Percentiles rank a stretch among this genome's conserved stretches.
These are phyloP conservation scores for Neopestalotiopsis clavispora DNA, from an alignment of 2,329 filamentous ascomycete genomes.

Conservation along the genomic window DNA sequence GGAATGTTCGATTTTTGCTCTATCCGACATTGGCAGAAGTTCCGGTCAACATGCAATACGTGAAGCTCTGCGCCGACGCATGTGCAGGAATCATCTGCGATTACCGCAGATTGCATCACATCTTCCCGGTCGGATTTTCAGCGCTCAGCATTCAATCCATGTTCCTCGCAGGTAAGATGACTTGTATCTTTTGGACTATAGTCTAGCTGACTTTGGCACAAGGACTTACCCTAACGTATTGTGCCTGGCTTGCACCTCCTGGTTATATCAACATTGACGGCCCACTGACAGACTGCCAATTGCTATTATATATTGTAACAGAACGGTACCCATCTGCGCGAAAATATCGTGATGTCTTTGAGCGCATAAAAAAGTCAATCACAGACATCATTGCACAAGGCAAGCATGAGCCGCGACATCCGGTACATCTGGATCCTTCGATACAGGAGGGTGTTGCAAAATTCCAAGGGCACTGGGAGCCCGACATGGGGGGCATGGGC, in stretches of 20 bases:
- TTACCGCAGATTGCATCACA: conserved; percentile 33
- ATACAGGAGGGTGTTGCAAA: conserved; percentile 29
- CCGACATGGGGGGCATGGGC: conserved; percentile 25
- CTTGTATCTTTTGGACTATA: neutral
- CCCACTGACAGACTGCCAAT: conserved; percentile 34
- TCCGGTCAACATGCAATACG: conserved; percentile 33
- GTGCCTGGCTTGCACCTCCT: conserved; percentile 33
- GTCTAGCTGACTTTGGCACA: neutral
- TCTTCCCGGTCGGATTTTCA: conserved; percentile 36
- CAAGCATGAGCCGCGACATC: conserved; percentile 34
- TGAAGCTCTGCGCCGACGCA: conserved; percentile 32
- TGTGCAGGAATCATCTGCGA: conserved; percentile 33
- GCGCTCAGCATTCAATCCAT: conserved; percentile 36
- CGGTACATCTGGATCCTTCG: conserved; percentile 31
- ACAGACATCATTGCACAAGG: conserved; percentile 32
- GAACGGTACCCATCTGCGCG: conserved; percentile 37
- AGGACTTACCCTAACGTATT: conserved; percentile 36
- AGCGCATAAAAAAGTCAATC: conserved; percentile 35
- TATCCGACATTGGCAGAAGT: conserved; percentile 33
- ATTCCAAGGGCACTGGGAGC: conserved; percentile 28
- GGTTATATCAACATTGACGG: conserved; percentile 30
- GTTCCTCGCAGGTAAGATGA: conserved; percentile 32
- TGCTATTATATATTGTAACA: conserved; percentile 36
- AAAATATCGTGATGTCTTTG: conserved; percentile 38
- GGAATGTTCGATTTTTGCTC: conserved; percentile 32